Percentiles rank a stretch among this genome's conserved stretches.
phyloP scores from a whole-genome alignment of 2,329 filamentous ascomycete genomes.

The Pestalotiopsis sp. region DNA sequence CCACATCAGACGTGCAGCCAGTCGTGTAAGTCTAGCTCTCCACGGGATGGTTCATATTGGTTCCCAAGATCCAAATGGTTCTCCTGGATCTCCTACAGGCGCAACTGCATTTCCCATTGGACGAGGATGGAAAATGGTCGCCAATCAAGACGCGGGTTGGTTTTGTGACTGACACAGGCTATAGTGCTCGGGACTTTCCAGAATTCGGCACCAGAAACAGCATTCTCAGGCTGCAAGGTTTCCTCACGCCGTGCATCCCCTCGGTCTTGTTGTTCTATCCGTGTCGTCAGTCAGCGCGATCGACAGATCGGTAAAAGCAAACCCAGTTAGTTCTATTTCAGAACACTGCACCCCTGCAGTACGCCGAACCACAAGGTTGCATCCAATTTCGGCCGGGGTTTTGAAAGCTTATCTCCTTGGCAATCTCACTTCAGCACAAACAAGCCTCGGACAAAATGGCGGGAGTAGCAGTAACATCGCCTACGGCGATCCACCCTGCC shows the following conservation, averaged over 20 bases:
- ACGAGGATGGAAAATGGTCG: background rate
- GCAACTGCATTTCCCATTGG: background rate
- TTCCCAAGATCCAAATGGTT: background rate
- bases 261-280: background rate
- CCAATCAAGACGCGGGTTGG: background rate
- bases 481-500: slow-evolving; percentile 51
- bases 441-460: slow-evolving; percentile 35
- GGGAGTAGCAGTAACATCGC: slow-evolving; percentile 39
- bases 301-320: background rate
- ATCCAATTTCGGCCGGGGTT: background rate
- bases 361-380: background rate
- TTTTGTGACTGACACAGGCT: slow-evolving; percentile 1
- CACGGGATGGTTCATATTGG: background rate
- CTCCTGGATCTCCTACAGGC: background rate
- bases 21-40: slow-evolving; percentile 8
- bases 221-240: background rate
- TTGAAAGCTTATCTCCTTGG: slow-evolving; percentile 8
- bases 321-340: slow-evolving; percentile 4
- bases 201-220: background rate
- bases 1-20: slow-evolving; percentile 2
- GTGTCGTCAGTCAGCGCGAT: background rate
- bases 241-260: background rate
- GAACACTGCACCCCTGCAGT: slow-evolving; percentile 1
- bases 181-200: background rate
- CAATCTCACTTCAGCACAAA: slow-evolving; percentile 9